Evolutionary conservation across 257 asterid genomes (phyloP).

Genomic region (Nicotiana knightiana): DNA sequence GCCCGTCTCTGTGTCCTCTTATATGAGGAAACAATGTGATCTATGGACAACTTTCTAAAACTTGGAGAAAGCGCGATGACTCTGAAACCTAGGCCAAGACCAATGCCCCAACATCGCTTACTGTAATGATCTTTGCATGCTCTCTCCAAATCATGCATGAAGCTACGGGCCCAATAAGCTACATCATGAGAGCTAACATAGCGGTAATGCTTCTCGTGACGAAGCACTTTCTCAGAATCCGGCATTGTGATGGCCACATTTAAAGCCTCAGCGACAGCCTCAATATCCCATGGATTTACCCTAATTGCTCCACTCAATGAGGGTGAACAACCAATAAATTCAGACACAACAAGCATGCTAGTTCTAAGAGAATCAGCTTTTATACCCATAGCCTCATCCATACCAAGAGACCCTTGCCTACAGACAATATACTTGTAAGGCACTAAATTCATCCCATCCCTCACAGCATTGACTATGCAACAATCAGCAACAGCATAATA

Average conservation of each 20-base stretch:
- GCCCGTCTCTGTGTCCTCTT: constrained; percentile 63
- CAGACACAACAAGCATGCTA: constrained; percentile 85
- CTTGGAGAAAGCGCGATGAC: constrained; percentile 80
- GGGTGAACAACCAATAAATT: constrained; percentile 94
- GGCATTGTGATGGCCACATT: constrained; percentile 52
- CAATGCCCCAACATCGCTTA: constrained; percentile 87
- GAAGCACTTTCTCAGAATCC: constrained; percentile 60
- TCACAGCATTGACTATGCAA: constrained; percentile 89
- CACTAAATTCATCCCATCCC: constrained; percentile 95
- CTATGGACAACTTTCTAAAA: constrained; percentile 66
- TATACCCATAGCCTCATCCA: constrained; percentile 44
- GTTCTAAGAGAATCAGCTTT: constrained; percentile 45
- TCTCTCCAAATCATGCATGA: constrained; percentile 78
- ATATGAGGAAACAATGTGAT: constrained; percentile 58
- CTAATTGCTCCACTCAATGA: constrained; percentile 88
- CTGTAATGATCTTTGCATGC: constrained; percentile 78
- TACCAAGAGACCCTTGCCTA: constrained; percentile 64
- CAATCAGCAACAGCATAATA: constrained; percentile 89
- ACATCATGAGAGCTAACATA: constrained; percentile 88
- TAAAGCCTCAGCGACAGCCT: constrained; percentile 84
- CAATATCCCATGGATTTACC: constrained; percentile 93
- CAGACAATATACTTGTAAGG: constrained; percentile 81
- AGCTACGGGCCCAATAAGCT: constrained; percentile 87
- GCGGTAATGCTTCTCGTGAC: constrained; percentile 86
- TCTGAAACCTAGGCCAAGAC: constrained; percentile 76